These are phyloP conservation scores for Ochromonas danica DNA, from an alignment of 108 stramenopile genomes.

Conservation along the genomic window DNA sequence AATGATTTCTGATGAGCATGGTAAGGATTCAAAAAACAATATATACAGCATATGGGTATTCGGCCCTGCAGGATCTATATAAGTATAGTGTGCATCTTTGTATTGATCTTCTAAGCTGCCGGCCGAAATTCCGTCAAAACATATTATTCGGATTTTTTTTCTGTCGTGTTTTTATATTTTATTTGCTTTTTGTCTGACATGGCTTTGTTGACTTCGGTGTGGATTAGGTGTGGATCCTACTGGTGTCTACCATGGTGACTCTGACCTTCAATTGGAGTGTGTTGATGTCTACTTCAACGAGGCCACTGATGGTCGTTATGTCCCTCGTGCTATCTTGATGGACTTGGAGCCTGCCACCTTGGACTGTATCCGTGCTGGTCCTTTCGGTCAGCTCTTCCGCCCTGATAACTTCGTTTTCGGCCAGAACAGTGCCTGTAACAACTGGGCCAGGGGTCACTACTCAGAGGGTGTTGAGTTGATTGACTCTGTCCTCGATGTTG, in stretches of 20 bases:
- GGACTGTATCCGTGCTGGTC: slow-evolving; percentile 30
- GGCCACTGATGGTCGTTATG: slow-evolving; percentile 40
- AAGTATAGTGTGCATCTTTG: too few relatives aligned
- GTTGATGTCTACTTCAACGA: slow-evolving; percentile 36
- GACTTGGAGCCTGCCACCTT: slow-evolving; percentile 72
- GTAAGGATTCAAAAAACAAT: too few relatives aligned
- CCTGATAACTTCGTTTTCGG: slow-evolving; percentile 38
- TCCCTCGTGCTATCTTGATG: slow-evolving; percentile 63
- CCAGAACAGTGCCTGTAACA: slow-evolving; percentile 32
- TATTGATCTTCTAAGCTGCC: too few relatives aligned
- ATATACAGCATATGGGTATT: too few relatives aligned
- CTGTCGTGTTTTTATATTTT: too few relatives aligned
- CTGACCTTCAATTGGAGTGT: slow-evolving; percentile 34
- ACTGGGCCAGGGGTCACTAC: slow-evolving; percentile 39
- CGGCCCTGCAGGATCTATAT: too few relatives aligned
- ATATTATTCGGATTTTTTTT: too few relatives aligned
- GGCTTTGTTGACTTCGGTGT: neutral
- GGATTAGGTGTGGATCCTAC: slow-evolving; percentile 30
- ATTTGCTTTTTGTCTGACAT: too few relatives aligned
- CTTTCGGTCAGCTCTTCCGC: slow-evolving; percentile 30
- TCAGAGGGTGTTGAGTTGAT: slow-evolving; percentile 38
- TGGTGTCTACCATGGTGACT: slow-evolving; percentile 35
- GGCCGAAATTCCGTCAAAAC: too few relatives aligned
- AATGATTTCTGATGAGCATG: too few relatives aligned
- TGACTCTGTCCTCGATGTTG: slow-evolving; percentile 35